A percentile compares a stretch with the other conserved stretches of the same genome.
Conservation (phyloP, 1,284 basidiomycete genomes). For the Wolfiporia cocos region DNA sequence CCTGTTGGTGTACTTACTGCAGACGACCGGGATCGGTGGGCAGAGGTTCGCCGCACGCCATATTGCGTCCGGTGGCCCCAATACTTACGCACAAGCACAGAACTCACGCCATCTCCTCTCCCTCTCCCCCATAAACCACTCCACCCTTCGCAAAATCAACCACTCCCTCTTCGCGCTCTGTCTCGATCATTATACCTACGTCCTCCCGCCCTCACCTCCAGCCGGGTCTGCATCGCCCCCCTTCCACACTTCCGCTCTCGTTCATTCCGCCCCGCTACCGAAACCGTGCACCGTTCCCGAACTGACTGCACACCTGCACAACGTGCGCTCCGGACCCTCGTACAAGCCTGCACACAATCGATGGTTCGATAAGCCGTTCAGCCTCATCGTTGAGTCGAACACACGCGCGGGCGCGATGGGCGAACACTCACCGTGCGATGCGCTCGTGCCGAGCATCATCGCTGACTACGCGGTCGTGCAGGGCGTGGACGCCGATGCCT, state of each 20-base stretch:
- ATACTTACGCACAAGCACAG: constrained; percentile 31
- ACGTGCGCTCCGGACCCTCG: constrained; percentile 65
- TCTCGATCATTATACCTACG: constrained; percentile 55
- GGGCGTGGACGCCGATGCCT: constrained; percentile 44
- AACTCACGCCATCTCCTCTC: constrained; percentile 69
- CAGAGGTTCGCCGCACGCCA: constrained; percentile 46
- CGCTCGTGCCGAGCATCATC: constrained; percentile 88
- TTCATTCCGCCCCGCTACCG: constrained; percentile 8
- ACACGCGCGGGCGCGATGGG: constrained; percentile 85
- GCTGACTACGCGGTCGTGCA: constrained; percentile 79
- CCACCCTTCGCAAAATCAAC: constrained; percentile 57
- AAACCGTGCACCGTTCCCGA: constrained; percentile 28
- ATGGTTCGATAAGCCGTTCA: constrained; percentile 91
- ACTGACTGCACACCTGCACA: constrained; percentile 77
- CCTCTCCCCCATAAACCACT: constrained; percentile 60
- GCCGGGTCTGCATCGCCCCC: too few relatives aligned
- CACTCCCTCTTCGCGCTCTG: constrained; percentile 75
- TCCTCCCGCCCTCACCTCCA: constrained; percentile 30
- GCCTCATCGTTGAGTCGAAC: constrained; percentile 81
- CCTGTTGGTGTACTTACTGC: constrained; percentile 74
- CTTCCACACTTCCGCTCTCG: neutral
- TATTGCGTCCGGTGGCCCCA: constrained; percentile 5
- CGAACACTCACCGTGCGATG: constrained; percentile 92
- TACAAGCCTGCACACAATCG: constrained; percentile 62
- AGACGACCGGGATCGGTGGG: constrained; percentile 83